Conservation (phyloP, 768 basidiomycete species). For the Ramaria sp. region DNA sequence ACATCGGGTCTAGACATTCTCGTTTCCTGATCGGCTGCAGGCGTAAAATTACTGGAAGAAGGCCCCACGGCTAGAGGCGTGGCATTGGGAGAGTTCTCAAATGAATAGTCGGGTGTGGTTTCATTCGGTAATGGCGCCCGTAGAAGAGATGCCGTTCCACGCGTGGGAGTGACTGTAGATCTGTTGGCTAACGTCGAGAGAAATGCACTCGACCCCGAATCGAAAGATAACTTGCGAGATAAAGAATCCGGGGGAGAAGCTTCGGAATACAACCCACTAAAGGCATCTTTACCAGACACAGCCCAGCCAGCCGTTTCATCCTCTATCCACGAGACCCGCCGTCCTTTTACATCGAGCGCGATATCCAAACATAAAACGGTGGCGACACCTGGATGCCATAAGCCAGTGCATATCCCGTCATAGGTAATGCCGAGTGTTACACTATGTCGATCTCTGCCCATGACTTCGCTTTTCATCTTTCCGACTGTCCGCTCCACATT, state of each 20-base stretch:
- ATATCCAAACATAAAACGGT: conserved; percentile 73
- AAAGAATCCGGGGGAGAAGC: conserved; percentile 21
- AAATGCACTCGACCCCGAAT: conserved; percentile 23
- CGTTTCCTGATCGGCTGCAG: conserved; percentile 2
- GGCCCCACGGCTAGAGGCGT: background rate
- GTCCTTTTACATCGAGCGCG: conserved; percentile 54
- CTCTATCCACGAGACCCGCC: conserved; percentile 57
- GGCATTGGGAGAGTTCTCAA: conserved; percentile 41
- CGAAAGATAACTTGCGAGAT: conserved; percentile 36
- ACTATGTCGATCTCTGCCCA: conserved; percentile 39
- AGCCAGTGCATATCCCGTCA: conserved; percentile 59
- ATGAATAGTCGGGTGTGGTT: conserved; percentile 61
- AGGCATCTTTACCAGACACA: conserved; percentile 50
- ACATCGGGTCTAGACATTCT: conserved; percentile 8
- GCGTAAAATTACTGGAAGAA: background rate
- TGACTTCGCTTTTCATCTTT: conserved; percentile 52
- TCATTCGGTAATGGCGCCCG: conserved; percentile 63
- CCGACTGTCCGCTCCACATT: conserved; percentile 60
- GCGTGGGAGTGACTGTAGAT: conserved; percentile 22
- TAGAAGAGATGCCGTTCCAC: conserved; percentile 45
- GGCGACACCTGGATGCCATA: conserved; percentile 80
- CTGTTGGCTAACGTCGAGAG: conserved; percentile 26
- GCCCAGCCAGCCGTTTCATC: conserved; percentile 45
- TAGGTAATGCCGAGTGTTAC: conserved; percentile 58
- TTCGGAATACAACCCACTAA: conserved; percentile 60